phyloP scores from a whole-genome alignment of 305 asterid genomes.

The Solanum hybrid region DNA sequence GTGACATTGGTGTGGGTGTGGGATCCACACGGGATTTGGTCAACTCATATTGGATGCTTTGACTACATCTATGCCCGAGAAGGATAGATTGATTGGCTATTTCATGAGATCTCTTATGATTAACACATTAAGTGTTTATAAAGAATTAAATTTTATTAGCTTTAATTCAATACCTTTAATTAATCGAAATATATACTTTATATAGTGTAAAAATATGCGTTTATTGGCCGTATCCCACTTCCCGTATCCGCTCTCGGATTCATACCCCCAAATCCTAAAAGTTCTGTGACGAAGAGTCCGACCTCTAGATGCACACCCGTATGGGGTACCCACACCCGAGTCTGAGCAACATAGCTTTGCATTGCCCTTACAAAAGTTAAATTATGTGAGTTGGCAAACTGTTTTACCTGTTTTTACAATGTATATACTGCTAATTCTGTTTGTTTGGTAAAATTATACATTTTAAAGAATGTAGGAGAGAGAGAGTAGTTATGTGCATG shows the following conservation, averaged over 20 bases:
- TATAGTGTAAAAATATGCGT: background rate
- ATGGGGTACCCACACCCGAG: background rate
- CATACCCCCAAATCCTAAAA: background rate
- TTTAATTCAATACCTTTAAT: background rate
- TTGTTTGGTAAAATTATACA: background rate
- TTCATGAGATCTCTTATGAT: background rate
- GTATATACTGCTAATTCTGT: background rate
- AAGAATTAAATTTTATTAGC: background rate
- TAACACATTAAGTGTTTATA: background rate
- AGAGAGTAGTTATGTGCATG: background rate
- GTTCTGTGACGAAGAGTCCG: background rate
- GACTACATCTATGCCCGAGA: background rate
- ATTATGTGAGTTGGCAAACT: background rate
- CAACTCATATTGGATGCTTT: background rate
- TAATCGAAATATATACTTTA: background rate
- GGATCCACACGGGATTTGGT: background rate
- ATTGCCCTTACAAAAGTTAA: background rate
- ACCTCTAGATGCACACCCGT: background rate
- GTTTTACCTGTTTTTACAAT: background rate
- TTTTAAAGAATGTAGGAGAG: background rate
- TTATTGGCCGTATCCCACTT: background rate
- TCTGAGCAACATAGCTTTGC: background rate
- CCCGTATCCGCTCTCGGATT: background rate
- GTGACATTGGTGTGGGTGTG: background rate
- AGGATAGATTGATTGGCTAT: background rate